Percentiles rank a stretch among this genome's conserved stretches.
Evolutionary conservation across 2,329 filamentous ascomycete species (phyloP).

Genomic region (Endothia cerciana): DNA sequence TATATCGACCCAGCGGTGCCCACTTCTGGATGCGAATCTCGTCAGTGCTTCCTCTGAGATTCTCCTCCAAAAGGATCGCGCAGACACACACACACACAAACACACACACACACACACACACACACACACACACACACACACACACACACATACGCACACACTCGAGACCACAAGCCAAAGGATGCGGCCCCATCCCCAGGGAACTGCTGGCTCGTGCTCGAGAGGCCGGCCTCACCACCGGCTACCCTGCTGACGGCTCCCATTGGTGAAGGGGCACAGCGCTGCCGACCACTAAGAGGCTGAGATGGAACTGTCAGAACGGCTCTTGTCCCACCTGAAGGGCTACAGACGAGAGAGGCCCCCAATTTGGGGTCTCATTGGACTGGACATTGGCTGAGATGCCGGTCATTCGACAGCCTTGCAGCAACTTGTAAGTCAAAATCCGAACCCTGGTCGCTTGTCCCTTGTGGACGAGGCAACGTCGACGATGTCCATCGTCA

Average conservation of each 20-base stretch:
- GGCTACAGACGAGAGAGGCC: slow-evolving; percentile 6
- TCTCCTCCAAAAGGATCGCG: not conserved
- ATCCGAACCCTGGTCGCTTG: slow-evolving; percentile 16
- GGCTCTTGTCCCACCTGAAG: slow-evolving; percentile 17
- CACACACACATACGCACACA: not conserved
- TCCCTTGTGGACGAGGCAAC: not conserved
- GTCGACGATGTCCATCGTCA: not conserved
- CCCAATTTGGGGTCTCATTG: slow-evolving; percentile 17
- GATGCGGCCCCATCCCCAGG: slow-evolving; percentile 26
- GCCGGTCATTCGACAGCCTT: slow-evolving; percentile 16
- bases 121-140: not conserved
- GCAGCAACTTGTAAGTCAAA: slow-evolving; percentile 24
- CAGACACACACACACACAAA: not conserved
- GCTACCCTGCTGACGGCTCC: slow-evolving; percentile 18
- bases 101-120: not conserved
- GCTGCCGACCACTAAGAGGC: slow-evolving; percentile 26
- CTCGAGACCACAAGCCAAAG: slow-evolving; percentile 5
- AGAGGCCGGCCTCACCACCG: not conserved
- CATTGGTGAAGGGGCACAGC: slow-evolving; percentile 23
- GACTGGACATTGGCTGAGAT: slow-evolving; percentile 8
- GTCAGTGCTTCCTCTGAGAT: not conserved
- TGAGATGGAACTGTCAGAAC: slow-evolving; percentile 10
- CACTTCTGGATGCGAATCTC: slow-evolving; percentile 1
- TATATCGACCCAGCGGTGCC: slow-evolving; percentile 27
- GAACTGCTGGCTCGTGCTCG: slow-evolving; percentile 31